Conservation (phyloP, 768 basidiomycete genomes). For the Lentinus brumalis region DNA sequence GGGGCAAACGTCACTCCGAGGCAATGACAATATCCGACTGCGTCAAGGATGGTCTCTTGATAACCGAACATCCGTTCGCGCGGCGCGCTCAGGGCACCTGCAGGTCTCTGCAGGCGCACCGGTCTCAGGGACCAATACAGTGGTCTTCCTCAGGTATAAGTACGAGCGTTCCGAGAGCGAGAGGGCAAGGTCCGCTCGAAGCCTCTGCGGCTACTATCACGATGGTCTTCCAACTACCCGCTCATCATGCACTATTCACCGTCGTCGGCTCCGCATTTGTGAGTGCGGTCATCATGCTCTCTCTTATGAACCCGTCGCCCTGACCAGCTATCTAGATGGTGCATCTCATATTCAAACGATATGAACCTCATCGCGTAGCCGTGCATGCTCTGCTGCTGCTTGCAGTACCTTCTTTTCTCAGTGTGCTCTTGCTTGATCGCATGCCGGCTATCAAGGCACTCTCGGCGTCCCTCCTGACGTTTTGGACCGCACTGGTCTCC, state of each 20-base stretch:
- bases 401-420: slow-evolving; percentile 12
- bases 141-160: slow-evolving; percentile 11
- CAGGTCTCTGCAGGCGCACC: not conserved
- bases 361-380: slow-evolving; percentile 8
- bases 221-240: not conserved
- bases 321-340: slow-evolving; percentile 7
- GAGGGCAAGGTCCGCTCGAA: not conserved
- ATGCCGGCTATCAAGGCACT: slow-evolving; percentile 8
- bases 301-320: not conserved
- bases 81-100: slow-evolving; percentile 4
- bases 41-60: slow-evolving; percentile 4
- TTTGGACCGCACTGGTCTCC: slow-evolving; percentile 11
- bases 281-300: not conserved
- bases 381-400: slow-evolving; percentile 13
- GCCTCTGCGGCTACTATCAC: not conserved
- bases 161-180: not conserved
- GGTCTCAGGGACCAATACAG: not conserved
- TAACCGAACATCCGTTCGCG: slow-evolving; percentile 9
- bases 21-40: not conserved
- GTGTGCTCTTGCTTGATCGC: slow-evolving; percentile 8
- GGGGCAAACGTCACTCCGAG: not conserved
- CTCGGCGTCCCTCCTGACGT: slow-evolving; percentile 11
- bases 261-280: slow-evolving; percentile 13
- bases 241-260: not conserved
- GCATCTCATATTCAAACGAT: slow-evolving; percentile 20